phyloP scores from a whole-genome alignment of 306 rosid genomes.

The Dalbergia oliveri region DNA sequence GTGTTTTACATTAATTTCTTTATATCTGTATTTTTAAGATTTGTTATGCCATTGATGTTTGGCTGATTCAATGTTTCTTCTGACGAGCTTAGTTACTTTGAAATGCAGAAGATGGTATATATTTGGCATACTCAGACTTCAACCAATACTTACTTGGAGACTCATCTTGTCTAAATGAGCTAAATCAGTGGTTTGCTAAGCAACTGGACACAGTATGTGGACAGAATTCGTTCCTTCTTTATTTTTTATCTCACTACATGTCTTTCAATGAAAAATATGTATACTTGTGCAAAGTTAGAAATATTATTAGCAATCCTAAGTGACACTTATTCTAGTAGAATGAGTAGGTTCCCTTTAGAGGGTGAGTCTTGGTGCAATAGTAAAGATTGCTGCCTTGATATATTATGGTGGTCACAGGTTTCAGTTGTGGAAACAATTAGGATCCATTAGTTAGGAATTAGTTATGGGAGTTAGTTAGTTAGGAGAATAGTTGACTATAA shows the following conservation, averaged over 20 bases:
- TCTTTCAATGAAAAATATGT: constrained; percentile 22
- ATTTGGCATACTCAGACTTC: constrained; percentile 92
- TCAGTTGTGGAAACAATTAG: neutral
- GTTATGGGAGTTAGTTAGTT: too few relatives aligned
- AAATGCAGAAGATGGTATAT: constrained; percentile 86
- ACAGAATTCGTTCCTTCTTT: constrained; percentile 4
- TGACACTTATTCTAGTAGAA: neutral
- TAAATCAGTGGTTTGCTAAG: constrained; percentile 96
- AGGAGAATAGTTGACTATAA: too few relatives aligned
- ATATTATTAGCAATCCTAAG: neutral
- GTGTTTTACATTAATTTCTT: neutral
- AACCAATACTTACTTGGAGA: constrained; percentile 86
- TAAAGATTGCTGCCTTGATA: constrained; percentile 4
- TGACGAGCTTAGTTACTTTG: constrained; percentile 47
- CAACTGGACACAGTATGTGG: constrained; percentile 87
- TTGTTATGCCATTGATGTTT: constrained; percentile 10
- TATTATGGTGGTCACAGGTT: neutral
- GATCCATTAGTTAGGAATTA: too few relatives aligned
- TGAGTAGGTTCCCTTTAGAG: constrained; percentile 15
- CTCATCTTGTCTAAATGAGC: constrained; percentile 82
- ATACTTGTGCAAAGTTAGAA: neutral
- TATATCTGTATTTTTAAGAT: neutral
- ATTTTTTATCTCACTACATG: constrained; percentile 4
- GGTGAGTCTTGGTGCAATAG: neutral
- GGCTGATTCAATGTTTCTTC: constrained; percentile 32